Evolutionary conservation across 257 asterid genomes (phyloP), one percentile per base, ranked within the genome.

Genomic region (Salvia hispanica): DNA sequence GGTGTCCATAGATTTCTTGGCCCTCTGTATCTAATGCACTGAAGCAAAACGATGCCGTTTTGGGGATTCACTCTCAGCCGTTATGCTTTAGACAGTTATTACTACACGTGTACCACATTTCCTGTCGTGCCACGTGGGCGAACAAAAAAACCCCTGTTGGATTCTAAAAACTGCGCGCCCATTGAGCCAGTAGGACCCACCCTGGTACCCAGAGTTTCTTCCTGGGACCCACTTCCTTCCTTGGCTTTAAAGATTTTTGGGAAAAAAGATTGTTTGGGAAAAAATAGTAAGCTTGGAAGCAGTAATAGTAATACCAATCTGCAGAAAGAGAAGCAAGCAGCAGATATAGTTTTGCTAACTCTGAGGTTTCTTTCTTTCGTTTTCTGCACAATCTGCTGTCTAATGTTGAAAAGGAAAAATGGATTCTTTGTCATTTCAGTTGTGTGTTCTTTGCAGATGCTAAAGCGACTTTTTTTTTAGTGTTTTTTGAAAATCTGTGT

Each of bases 41-140:
- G 64, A 52, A 37, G 45, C 7, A 43, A 25, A 48, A 74, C 71
- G 68, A 13, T 45, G 77, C 15, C 74, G 74, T 74, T 15, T 48
- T 10, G 14, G 3, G 54, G 57, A 25, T 25, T 25, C 31, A 25
- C 31, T 12, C 56, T 4, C 69, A 67, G 67, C 80, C 64, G 76
- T 75, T 67, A 59, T 55, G 52, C 12, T 39, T 42, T 42, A 51
- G 68, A 44, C 74, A 67, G 75, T 74, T 74, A 44, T 74, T 74
- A 44, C 31, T 75, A 66, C 83, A 79, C 77, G 75, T 80, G 73
- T 31, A 42, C 54, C 42, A 54, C 59, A 55, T 62, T n/a, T 55
- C 37, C 45, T 67, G 79, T 67, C 71, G 57, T 37, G 70, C 80
- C 78, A 71, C 73, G 76, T 79, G 79, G 79, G 7, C 72, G 63